These are phyloP conservation scores for Nothophaeocryptopus gaeumannii DNA, from an alignment of 2,329 filamentous ascomycete species.

Conservation along the genomic window DNA sequence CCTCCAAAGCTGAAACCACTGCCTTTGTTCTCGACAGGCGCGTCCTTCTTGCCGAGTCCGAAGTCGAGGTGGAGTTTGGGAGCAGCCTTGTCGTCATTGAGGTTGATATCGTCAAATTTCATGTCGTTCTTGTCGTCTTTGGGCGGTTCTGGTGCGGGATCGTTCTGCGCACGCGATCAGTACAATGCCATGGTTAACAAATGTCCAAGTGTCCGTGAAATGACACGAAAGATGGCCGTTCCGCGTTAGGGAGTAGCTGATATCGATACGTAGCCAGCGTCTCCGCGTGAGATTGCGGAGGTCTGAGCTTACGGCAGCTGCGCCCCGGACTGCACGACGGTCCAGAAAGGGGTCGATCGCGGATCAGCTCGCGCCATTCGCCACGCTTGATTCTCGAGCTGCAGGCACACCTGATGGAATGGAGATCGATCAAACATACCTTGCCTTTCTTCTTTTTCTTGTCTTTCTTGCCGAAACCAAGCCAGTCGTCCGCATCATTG, in stretches of 20 bases:
- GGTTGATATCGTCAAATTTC: slow-evolving; percentile 47
- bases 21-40: slow-evolving; percentile 28
- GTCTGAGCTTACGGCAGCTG: slow-evolving; percentile 25
- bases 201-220: slow-evolving; percentile 5
- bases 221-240: slow-evolving; percentile 5
- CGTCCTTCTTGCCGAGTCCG: slow-evolving; percentile 30
- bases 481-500: slow-evolving; percentile 17
- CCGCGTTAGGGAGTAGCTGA: slow-evolving; percentile 19
- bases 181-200: slow-evolving; percentile 15
- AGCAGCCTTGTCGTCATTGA: slow-evolving; percentile 43
- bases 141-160: slow-evolving; percentile 25
- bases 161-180: slow-evolving; percentile 26
- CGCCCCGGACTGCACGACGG: slow-evolving; percentile 19
- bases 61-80: slow-evolving; percentile 50
- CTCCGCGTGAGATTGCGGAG: slow-evolving; percentile 33
- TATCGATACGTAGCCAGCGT: slow-evolving; percentile 26
- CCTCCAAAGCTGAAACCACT: slow-evolving; percentile 35
- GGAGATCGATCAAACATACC: slow-evolving; percentile 25
- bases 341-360: slow-evolving; percentile 10
- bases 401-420: too few species aligned
- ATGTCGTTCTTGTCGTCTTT: slow-evolving; percentile 35
- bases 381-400: not conserved
- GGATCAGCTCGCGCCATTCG: slow-evolving; percentile 15
- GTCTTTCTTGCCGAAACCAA: slow-evolving; percentile 21
- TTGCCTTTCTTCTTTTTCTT: slow-evolving; percentile 38